These are phyloP conservation scores for Dichotomopilus funicola DNA, from an alignment of 2,329 filamentous ascomycete genomes.

Conservation along the genomic window DNA sequence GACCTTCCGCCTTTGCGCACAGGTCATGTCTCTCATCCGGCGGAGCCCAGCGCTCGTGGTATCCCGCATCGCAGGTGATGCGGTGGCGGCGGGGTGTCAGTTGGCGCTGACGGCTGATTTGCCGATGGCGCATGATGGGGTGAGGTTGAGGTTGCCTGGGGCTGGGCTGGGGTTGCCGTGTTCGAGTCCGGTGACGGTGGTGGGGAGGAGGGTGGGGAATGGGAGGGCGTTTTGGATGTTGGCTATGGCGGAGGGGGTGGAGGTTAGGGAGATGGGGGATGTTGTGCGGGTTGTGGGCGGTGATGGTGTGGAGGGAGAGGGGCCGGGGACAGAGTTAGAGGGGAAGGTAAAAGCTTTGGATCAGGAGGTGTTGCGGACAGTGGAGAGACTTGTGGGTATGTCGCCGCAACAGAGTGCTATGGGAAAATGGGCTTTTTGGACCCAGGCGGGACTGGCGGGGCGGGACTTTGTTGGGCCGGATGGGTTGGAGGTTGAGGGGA, in stretches of 20 bases:
- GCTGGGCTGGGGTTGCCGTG: constrained; percentile 28
- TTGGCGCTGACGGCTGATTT: constrained; percentile 30
- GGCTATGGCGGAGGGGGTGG: constrained; percentile 26
- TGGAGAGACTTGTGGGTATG: constrained; percentile 22
- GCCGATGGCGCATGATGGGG: constrained; percentile 22
- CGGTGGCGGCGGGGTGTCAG: constrained; percentile 30
- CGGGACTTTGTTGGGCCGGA: constrained; percentile 6
- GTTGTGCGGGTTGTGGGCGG: constrained; percentile 25
- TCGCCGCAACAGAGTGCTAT: constrained; percentile 28
- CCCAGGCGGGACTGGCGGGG: constrained; percentile 24
- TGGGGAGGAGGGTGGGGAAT: constrained; percentile 24
- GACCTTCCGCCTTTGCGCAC: constrained; percentile 28
- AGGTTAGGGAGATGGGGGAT: constrained; percentile 21
- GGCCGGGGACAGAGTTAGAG: constrained; percentile 5
- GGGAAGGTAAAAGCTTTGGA: constrained; percentile 20
- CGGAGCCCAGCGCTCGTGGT: constrained; percentile 28
- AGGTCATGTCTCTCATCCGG: constrained; percentile 30
- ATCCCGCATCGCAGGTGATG: constrained; percentile 28
- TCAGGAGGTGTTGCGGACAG: constrained; percentile 13
- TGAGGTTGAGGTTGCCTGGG: constrained; percentile 27
- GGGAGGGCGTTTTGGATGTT: constrained; percentile 27
- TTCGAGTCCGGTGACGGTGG: constrained; percentile 27
- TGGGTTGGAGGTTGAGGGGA: background rate
- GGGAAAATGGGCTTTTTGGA: constrained; percentile 33
- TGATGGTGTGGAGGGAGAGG: constrained; percentile 12